Conservation (phyloP, 2,329 filamentous ascomycete species). For the Phaeomoniella chlamydospora region DNA sequence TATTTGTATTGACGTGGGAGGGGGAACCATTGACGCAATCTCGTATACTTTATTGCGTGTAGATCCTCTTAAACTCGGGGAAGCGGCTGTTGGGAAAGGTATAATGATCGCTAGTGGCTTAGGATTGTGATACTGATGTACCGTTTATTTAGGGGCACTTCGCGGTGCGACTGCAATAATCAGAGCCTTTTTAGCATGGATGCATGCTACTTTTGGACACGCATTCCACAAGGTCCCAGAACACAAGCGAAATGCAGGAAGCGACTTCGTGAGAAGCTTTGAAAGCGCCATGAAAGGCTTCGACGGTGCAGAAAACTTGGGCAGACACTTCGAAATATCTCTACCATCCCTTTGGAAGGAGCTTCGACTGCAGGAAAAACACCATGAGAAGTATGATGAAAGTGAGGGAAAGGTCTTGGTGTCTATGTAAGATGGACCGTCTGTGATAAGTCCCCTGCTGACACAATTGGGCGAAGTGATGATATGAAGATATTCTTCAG, state of each 20-base stretch:
- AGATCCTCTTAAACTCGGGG: conserved; percentile 4
- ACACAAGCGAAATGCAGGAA: conserved; percentile 14
- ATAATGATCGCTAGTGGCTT: too few species aligned
- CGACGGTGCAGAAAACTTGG: conserved; percentile 4
- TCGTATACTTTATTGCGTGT: background rate
- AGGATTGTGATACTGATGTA: too few species aligned
- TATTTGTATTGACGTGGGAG: too few species aligned
- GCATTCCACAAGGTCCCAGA: conserved; percentile 13
- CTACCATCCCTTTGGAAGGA: conserved; percentile 1
- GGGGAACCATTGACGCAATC: conserved; percentile 9
- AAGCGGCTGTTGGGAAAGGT: conserved; percentile 4
- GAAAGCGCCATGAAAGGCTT: conserved; percentile 18
- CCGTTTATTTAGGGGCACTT: too few species aligned
- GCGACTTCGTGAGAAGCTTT: conserved; percentile 19
- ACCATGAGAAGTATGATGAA: conserved; percentile 2
- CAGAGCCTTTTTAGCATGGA: too few species aligned
- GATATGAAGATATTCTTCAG: too few species aligned
- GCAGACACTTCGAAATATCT: conserved; percentile 1
- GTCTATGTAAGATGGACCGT: background rate
- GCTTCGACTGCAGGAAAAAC: background rate
- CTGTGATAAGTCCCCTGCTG: too few species aligned
- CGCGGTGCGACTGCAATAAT: too few species aligned
- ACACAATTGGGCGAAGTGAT: too few species aligned
- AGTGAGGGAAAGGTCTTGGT: conserved; percentile 2
- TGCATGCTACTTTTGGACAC: too few species aligned